A percentile compares a stretch with the other conserved stretches of the same genome.
Conservation (phyloP, 2,329 filamentous ascomycete genomes). For the Bertia moriformis region DNA sequence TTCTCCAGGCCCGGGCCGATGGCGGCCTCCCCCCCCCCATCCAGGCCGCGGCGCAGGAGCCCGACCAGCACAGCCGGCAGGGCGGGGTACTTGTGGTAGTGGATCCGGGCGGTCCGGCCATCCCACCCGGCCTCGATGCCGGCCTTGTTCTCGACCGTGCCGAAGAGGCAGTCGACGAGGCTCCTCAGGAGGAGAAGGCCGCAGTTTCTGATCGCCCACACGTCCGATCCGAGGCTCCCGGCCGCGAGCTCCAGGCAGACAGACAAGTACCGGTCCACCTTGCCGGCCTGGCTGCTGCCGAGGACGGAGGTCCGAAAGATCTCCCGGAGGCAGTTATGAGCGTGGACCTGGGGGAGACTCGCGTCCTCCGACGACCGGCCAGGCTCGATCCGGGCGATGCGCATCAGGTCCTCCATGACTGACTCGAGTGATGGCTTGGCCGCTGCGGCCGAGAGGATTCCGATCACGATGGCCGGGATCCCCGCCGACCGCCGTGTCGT, state of each 20-base stretch:
- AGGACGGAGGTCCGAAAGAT: constrained; percentile 75
- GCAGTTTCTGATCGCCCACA: constrained; percentile 94
- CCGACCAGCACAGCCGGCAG: constrained; percentile 48
- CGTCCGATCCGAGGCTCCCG: constrained; percentile 60
- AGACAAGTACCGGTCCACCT: constrained; percentile 61
- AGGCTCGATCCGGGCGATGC: constrained; percentile 38
- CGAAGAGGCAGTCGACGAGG: constrained; percentile 65
- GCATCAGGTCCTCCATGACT: constrained; percentile 47
- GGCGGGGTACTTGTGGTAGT: constrained; percentile 55
- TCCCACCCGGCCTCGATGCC: constrained; percentile 49
- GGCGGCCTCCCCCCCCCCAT: constrained; percentile 29
- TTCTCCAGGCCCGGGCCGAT: constrained; percentile 13
- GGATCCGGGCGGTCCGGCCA: constrained; percentile 47
- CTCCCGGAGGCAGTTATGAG: constrained; percentile 83
- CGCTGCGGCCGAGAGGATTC: constrained; percentile 57
- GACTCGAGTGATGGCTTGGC: constrained; percentile 44
- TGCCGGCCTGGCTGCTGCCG: constrained; percentile 33
- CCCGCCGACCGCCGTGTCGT: constrained; percentile 86
- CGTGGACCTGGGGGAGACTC: constrained; percentile 80
- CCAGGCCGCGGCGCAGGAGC: constrained; percentile 46
- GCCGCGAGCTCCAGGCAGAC: constrained; percentile 67
- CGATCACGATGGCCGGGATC: constrained; percentile 73
- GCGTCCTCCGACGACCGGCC: constrained; percentile 38
- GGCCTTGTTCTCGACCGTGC: constrained; percentile 57
- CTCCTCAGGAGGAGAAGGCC: constrained; percentile 78